These are phyloP conservation scores for Mycena citricolor DNA, from an alignment of 1,284 basidiomycete species.

Conservation along the genomic window DNA sequence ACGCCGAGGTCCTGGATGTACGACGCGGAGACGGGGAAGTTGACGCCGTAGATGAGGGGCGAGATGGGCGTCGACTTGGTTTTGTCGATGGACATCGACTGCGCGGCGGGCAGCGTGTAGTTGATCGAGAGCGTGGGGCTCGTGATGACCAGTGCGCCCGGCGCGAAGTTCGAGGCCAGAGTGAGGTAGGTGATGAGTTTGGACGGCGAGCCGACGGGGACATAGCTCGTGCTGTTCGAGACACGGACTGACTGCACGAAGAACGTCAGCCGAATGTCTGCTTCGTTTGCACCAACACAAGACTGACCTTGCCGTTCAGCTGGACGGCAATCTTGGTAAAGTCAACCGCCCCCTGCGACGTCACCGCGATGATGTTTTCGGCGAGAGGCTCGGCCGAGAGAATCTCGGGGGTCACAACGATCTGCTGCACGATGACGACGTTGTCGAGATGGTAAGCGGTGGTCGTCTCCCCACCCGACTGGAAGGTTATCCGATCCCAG, in stretches of 20 bases:
- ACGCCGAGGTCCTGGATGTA: constrained; percentile 48
- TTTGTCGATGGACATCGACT: constrained; percentile 38
- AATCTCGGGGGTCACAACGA: constrained; percentile 44
- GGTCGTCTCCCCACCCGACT: constrained; percentile 45
- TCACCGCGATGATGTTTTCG: constrained; percentile 46
- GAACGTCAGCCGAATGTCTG: neutral
- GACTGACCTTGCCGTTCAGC: constrained; percentile 39
- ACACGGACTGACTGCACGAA: constrained; percentile 33
- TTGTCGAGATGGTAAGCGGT: constrained; percentile 50
- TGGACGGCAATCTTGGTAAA: constrained; percentile 37
- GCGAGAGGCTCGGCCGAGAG: constrained; percentile 49
- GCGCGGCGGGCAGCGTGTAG: constrained; percentile 41
- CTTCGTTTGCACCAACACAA: constrained; percentile 1
- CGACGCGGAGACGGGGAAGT: constrained; percentile 45
- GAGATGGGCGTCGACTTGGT: constrained; percentile 41
- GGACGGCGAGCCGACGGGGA: constrained; percentile 43
- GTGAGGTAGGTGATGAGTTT: constrained; percentile 48
- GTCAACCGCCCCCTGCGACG: constrained; percentile 45
- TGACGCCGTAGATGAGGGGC: constrained; percentile 48
- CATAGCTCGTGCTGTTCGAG: constrained; percentile 35
- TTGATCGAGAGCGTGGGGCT: constrained; percentile 33
- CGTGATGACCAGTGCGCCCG: constrained; percentile 39
- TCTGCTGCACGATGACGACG: constrained; percentile 42
- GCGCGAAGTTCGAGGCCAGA: constrained; percentile 36
- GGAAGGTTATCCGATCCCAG: constrained; percentile 51